A percentile compares a stretch with the other conserved stretches of the same genome.
These are phyloP conservation scores for Baorangia bicolor DNA, from an alignment of 768 basidiomycete species.

Conservation along the genomic window DNA sequence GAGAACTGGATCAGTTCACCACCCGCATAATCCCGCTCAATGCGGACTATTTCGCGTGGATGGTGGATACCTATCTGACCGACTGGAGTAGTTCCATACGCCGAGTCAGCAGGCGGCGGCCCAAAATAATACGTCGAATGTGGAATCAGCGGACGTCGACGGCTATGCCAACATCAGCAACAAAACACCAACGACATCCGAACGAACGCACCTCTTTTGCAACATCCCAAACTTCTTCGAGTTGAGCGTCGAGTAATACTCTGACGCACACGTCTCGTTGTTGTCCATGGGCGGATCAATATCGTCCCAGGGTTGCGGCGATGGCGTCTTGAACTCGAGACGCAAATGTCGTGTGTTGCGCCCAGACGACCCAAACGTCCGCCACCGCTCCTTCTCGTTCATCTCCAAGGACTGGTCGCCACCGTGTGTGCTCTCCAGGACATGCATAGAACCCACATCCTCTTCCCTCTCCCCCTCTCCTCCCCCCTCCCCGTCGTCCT, in stretches of 20 bases:
- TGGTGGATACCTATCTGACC: slow-evolving; percentile 88
- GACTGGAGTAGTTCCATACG: slow-evolving; percentile 75
- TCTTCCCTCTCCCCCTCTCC: not conserved
- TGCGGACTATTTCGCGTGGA: slow-evolving; percentile 86
- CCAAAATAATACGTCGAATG: slow-evolving; percentile 85
- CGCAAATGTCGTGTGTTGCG: slow-evolving; percentile 45
- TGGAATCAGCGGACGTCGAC: slow-evolving; percentile 54
- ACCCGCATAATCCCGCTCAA: slow-evolving; percentile 89
- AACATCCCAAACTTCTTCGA: slow-evolving; percentile 44
- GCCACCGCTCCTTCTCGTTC: slow-evolving; percentile 31
- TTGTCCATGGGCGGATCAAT: slow-evolving; percentile 48
- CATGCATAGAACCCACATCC: slow-evolving; percentile 15
- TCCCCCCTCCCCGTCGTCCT: not conserved
- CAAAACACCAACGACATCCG: not conserved
- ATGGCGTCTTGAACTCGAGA: slow-evolving; percentile 48
- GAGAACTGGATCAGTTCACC: slow-evolving; percentile 93
- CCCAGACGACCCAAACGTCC: slow-evolving; percentile 15
- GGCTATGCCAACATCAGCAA: slow-evolving; percentile 14
- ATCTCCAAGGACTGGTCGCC: slow-evolving; percentile 11
- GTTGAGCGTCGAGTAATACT: slow-evolving; percentile 44
- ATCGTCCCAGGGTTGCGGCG: slow-evolving; percentile 69
- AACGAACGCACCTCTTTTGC: slow-evolving; percentile 42
- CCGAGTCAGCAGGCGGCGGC: slow-evolving; percentile 71
- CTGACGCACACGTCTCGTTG: slow-evolving; percentile 27
- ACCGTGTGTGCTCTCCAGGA: slow-evolving; percentile 9